Evolutionary conservation across 2,329 filamentous ascomycete species (phyloP).

Genomic region (Thielaviopsis cerberus): DNA sequence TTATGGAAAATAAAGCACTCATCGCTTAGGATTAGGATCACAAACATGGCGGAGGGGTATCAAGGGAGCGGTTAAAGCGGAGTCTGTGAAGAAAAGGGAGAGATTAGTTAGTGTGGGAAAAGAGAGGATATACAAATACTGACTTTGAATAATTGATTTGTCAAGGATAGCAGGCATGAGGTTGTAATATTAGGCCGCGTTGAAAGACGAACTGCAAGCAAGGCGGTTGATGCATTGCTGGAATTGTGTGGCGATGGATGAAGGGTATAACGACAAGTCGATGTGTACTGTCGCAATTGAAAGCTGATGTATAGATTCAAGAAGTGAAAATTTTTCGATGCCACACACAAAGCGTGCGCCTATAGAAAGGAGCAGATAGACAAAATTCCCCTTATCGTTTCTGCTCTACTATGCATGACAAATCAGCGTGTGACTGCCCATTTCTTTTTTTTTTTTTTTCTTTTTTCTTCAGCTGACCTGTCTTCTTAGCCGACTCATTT

Average conservation of each 20-base stretch:
- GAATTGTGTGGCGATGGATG: not conserved
- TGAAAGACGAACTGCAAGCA: too few relatives aligned
- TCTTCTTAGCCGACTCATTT: too few relatives aligned
- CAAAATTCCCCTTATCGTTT: too few relatives aligned
- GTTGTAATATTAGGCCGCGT: too few relatives aligned
- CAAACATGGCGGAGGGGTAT: too few relatives aligned
- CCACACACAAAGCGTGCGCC: not conserved
- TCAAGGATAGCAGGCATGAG: too few relatives aligned
- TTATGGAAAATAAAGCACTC: not conserved
- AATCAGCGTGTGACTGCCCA: not conserved
- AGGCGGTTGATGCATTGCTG: too few relatives aligned
- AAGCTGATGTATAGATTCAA: not conserved
- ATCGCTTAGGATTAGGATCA: not conserved
- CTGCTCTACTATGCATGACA: too few relatives aligned
- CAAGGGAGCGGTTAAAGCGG: not conserved
- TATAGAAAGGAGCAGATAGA: not conserved
- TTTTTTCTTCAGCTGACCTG: too few relatives aligned
- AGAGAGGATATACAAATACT: too few relatives aligned
- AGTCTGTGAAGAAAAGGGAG: not conserved
- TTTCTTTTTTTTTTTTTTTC: not conserved
- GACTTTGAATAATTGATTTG: too few relatives aligned
- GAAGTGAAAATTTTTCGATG: not conserved
- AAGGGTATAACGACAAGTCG: not conserved
- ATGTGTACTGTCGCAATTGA: not conserved
- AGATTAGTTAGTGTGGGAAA: not conserved